Percentiles rank a stretch among this genome's conserved stretches.
Evolutionary conservation across 1,284 basidiomycete species (phyloP).

Genomic region (Gomphus sp.): DNA sequence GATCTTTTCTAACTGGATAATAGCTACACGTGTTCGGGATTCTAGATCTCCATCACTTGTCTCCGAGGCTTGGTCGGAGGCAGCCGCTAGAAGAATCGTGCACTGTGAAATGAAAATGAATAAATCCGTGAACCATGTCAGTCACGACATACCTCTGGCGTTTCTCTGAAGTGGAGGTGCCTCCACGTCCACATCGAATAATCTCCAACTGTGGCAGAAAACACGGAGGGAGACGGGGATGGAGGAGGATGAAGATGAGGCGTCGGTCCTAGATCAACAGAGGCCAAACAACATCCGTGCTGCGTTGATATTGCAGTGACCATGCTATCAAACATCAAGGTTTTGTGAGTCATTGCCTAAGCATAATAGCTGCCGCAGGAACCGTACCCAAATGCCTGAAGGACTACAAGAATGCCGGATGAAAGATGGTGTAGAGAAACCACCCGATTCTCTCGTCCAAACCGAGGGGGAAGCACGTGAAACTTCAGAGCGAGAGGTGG

Average conservation of each 20-base stretch:
- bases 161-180: not conserved
- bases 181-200: not conserved
- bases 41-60: not conserved
- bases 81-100: not conserved
- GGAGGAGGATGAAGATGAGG: constrained; percentile 4
- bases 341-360: not conserved
- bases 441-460: constrained; percentile 30
- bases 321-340: not conserved
- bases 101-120: not conserved
- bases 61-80: not conserved
- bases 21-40: constrained; percentile 29
- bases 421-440: constrained; percentile 35
- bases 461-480: constrained; percentile 31
- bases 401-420: constrained; percentile 33
- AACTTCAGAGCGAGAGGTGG: constrained; percentile 4
- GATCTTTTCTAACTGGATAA: constrained; percentile 16
- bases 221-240: constrained; percentile 1
- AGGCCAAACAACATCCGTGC: not conserved
- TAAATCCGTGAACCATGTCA: not conserved
- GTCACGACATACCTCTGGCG: not conserved
- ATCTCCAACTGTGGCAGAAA: not conserved
- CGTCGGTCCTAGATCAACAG: not conserved
- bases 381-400: constrained; percentile 29
- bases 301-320: not conserved
- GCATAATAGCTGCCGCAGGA: not conserved